Percentiles rank a stretch among this genome's conserved stretches.
Conservation (phyloP, 1,139 yeast species). For the Fermentozyma sake region DNA sequence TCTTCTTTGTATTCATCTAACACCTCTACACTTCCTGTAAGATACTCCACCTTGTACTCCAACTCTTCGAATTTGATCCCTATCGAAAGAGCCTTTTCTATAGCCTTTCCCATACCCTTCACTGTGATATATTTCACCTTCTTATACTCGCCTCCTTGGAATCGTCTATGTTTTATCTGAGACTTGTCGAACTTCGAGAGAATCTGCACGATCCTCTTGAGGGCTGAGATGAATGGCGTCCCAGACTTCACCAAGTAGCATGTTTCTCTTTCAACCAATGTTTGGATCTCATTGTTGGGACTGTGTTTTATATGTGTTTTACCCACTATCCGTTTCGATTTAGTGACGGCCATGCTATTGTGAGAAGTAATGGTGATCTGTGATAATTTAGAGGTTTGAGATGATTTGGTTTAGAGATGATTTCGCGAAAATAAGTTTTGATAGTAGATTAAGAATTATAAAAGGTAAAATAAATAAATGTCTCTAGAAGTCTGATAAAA, state of each 20-base stretch:
- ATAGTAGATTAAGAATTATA: too few species aligned
- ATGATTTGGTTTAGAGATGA: not conserved
- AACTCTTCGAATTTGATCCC: conserved; percentile 50
- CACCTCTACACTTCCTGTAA: conserved; percentile 57
- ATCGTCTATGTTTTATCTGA: conserved; percentile 25
- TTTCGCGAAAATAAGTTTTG: not conserved
- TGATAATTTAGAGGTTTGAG: not conserved
- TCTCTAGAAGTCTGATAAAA: too few species aligned
- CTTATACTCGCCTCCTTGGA: conserved; percentile 35
- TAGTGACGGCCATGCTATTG: too few species aligned
- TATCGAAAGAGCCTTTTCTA: conserved; percentile 49
- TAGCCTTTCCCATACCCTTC: conserved; percentile 67
- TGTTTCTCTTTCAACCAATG: conserved; percentile 37
- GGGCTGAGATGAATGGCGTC: conserved; percentile 61
- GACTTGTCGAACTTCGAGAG: conserved; percentile 34
- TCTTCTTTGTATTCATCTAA: conserved; percentile 51
- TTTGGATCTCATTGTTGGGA: conserved; percentile 29
- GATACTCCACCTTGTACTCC: conserved; percentile 45
- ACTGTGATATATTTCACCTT: conserved; percentile 44
- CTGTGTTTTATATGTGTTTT: conserved; percentile 43
- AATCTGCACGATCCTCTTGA: conserved; percentile 51
- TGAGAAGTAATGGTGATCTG: too few species aligned
- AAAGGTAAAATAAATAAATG: too few species aligned
- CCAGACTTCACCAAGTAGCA: conserved; percentile 50
- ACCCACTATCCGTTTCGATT: too few species aligned